Conservation (phyloP, 306 rosid species). For the Vigna unguiculata region DNA sequence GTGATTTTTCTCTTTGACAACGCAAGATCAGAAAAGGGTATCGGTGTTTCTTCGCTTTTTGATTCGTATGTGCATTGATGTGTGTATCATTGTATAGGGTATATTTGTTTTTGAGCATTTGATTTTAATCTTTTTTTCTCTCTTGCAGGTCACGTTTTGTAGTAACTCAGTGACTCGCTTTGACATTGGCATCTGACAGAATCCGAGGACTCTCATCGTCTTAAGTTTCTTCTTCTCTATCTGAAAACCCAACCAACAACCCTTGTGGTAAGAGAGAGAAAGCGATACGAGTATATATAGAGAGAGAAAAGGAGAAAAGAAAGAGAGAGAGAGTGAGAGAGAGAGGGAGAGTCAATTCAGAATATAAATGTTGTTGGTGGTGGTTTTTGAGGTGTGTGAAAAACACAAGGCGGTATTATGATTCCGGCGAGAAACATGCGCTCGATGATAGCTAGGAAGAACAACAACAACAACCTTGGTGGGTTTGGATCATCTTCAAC, state of each 20-base stretch:
- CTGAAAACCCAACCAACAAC: background rate
- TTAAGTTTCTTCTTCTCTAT: background rate
- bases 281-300: background rate
- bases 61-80: background rate
- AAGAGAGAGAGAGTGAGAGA: background rate
- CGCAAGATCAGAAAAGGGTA: conserved; percentile 42
- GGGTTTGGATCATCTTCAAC: conserved; percentile 73
- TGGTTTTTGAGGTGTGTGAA: conserved; percentile 41
- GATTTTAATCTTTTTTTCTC: background rate
- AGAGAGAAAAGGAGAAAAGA: background rate
- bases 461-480: conserved; percentile 47
- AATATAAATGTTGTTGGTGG: background rate
- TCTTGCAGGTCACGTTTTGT: conserved; percentile 29
- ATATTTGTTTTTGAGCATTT: background rate
- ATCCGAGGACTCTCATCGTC: background rate
- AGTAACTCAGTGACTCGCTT: conserved; percentile 25
- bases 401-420: conserved; percentile 61
- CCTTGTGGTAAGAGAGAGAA: background rate
- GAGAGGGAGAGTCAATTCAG: background rate
- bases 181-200: conserved; percentile 32
- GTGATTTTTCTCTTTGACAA: conserved; percentile 44
- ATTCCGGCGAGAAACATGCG: conserved; percentile 67
- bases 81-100: background rate
- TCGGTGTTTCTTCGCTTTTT: conserved; percentile 31
- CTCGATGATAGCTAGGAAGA: conserved; percentile 59